phyloP scores from a whole-genome alignment of 805 yeast genomes.

The Yamadazyma laniorum region DNA sequence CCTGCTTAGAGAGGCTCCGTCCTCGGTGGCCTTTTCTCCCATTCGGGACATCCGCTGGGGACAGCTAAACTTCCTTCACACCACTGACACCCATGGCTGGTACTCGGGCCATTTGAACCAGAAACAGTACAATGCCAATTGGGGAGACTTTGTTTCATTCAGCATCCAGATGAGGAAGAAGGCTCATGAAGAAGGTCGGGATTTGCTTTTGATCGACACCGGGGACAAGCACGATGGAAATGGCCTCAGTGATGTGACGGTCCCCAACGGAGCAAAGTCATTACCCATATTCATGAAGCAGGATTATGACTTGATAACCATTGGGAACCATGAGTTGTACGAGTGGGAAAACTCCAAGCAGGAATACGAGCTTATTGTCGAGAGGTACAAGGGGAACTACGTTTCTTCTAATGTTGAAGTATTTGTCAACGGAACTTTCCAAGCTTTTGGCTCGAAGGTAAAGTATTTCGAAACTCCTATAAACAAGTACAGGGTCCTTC shows the following conservation, averaged over 20 bases:
- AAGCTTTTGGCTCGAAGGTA: slow-evolving; percentile 66
- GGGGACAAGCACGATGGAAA: slow-evolving; percentile 97
- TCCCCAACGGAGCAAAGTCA: slow-evolving; percentile 66
- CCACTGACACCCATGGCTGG: slow-evolving; percentile 99
- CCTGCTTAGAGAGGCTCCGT: too few relatives aligned
- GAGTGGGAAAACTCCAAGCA: slow-evolving; percentile 57
- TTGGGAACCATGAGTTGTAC: slow-evolving; percentile 93
- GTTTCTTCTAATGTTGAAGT: slow-evolving; percentile 72
- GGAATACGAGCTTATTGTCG: slow-evolving; percentile 63
- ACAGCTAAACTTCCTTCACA: slow-evolving; percentile 79
- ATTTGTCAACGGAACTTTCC: slow-evolving; percentile 42
- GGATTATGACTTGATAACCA: slow-evolving; percentile 74
- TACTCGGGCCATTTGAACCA: slow-evolving; percentile 85
- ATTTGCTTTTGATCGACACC: slow-evolving; percentile 74
- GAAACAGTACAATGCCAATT: slow-evolving; percentile 72
- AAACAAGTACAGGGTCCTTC: slow-evolving; percentile 50
- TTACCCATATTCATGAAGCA: slow-evolving; percentile 59
- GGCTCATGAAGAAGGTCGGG: slow-evolving; percentile 51
- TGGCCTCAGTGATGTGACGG: slow-evolving; percentile 79
- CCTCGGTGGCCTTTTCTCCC: neutral
- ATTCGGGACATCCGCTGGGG: slow-evolving; percentile 61
- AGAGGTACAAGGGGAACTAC: slow-evolving; percentile 60
- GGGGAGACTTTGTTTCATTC: slow-evolving; percentile 89
- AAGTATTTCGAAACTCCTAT: slow-evolving; percentile 64
- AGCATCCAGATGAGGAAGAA: slow-evolving; percentile 44